Base-by-base conservation (phyloP, 2,329 filamentous ascomycete species). In the Plenodomus biglobosus region DNA sequence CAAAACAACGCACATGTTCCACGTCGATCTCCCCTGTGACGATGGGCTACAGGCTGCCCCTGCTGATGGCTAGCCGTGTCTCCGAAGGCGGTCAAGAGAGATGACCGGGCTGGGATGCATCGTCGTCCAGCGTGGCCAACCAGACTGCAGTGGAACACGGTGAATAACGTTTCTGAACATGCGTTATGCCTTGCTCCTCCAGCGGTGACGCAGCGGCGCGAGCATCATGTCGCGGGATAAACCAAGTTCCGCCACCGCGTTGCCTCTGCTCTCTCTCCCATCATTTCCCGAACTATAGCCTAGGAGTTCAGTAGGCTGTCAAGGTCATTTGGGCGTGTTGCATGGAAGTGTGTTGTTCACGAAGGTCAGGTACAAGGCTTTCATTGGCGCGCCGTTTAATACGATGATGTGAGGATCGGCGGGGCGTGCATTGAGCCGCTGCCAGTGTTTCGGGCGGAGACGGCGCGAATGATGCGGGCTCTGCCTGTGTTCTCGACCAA, bases 401-500 rank as follows among this genome's bases (percentile, higher is more conserved):
- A 37, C 46, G 52, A 68, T 66, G 64, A 68, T 68, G 64, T 52
- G 38, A 54, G 48, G 61, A 65, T 68, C 61, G 56, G 55, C 60
- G 45, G 40, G 13, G 11, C 35, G 16, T 37, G 27, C 27, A 32
- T 32, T 32, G 27, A 32, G 27, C 27, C 27, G 27, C 27, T 32
- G 27, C 27, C 27, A 32, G 27, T 32, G 27, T 32, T 32, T 32
- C 27, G 27, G 27, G 27, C 27, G 27, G 27, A 32, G 27, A 32
- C 27, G 27, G 27, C 27, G 27, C 27, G 27, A 32, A 11, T 32
- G 8, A 32, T 32, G 27, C 27, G 8, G 27, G 13, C 27, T 10
- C 6, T 10, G 8, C 15, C 27, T 32, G 27, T 32, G 27, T 32
- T 32, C 27, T 32, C 27, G 27, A 32, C 27, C 27, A 32, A 3